phyloP scores from a whole-genome alignment of 805 yeast genomes.

The Grigorovia yakushimaensis region DNA sequence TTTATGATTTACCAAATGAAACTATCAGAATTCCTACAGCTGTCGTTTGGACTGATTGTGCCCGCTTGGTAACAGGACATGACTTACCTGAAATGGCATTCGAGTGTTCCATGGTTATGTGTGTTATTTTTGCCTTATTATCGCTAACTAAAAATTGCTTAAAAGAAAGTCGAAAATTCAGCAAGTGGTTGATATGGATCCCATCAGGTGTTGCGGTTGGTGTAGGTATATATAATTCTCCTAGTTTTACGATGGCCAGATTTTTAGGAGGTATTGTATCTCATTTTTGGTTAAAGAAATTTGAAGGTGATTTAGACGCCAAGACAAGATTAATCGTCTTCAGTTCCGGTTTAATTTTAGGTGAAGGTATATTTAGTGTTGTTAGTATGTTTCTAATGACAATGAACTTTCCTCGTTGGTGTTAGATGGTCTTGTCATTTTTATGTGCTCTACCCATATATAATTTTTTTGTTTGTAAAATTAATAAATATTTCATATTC shows the following conservation, averaged over 20 bases:
- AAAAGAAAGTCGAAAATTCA: conserved; percentile 32
- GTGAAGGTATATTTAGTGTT: conserved; percentile 87
- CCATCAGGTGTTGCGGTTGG: conserved; percentile 98
- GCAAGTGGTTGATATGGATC: conserved; percentile 39
- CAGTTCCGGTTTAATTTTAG: conserved; percentile 85
- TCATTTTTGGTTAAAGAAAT: conserved; percentile 42
- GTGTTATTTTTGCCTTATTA: conserved; percentile 56
- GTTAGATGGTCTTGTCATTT: not conserved
- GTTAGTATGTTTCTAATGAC: conserved; percentile 71
- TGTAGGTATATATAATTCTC: conserved; percentile 88
- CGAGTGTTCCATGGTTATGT: conserved; percentile 51
- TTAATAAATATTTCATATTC: not conserved
- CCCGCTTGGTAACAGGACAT: conserved; percentile 81
- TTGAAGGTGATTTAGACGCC: conserved; percentile 33
- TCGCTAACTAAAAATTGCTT: conserved; percentile 55
- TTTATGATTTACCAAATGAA: conserved; percentile 77
- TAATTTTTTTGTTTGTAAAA: not conserved
- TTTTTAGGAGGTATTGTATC: conserved; percentile 79
- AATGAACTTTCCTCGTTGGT: conserved; percentile 51
- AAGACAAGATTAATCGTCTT: conserved; percentile 74
- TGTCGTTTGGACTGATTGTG: conserved; percentile 92
- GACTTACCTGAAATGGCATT: conserved; percentile 78
- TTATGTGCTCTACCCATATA: not conserved
- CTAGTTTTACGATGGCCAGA: conserved; percentile 87
- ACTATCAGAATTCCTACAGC: conserved; percentile 90